phyloP scores from a whole-genome alignment of 306 rosid genomes.

The Herpetospermum pedunculosum region DNA sequence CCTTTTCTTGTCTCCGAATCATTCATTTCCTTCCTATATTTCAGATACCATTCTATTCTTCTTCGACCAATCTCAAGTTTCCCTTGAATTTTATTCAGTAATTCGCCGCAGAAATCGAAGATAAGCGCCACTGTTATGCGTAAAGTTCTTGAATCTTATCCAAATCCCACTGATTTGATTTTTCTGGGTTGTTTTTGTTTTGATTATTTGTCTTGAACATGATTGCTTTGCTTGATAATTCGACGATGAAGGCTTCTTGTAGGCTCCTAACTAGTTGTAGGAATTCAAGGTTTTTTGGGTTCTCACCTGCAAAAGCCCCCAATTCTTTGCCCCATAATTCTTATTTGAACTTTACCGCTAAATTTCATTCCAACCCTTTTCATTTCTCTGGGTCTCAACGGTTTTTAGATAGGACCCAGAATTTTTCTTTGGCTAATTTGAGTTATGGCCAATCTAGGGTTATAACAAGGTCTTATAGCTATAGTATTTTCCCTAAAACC shows the following conservation, averaged over 20 bases:
- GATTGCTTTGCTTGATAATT: slow-evolving; percentile 26
- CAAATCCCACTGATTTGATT: not conserved
- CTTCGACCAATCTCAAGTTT: not conserved
- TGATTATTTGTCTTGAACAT: slow-evolving; percentile 27
- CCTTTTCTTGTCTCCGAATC: not conserved
- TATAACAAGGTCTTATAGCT: slow-evolving; percentile 17
- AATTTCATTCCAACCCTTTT: slow-evolving; percentile 24
- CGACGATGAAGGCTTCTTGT: slow-evolving; percentile 53
- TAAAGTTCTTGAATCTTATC: not conserved
- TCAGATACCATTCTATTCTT: not conserved
- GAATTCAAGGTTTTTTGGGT: slow-evolving; percentile 29
- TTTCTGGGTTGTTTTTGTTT: not conserved
- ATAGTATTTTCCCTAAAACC: slow-evolving; percentile 7
- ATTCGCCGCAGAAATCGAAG: not conserved
- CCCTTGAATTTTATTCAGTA: not conserved
- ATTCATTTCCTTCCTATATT: not conserved
- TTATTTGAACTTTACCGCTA: slow-evolving; percentile 14
- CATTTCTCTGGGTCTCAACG: slow-evolving; percentile 23
- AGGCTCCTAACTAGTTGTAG: slow-evolving; percentile 35
- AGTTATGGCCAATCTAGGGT: slow-evolving; percentile 32
- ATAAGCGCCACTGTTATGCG: not conserved
- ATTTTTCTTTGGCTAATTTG: slow-evolving; percentile 24
- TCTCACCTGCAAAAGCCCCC: slow-evolving; percentile 22
- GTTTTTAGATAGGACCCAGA: slow-evolving; percentile 18
- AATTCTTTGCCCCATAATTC: slow-evolving; percentile 8